These are phyloP conservation scores for Lecanicillium sp. DNA, from an alignment of 2,329 filamentous ascomycete genomes.

Conservation along the genomic window DNA sequence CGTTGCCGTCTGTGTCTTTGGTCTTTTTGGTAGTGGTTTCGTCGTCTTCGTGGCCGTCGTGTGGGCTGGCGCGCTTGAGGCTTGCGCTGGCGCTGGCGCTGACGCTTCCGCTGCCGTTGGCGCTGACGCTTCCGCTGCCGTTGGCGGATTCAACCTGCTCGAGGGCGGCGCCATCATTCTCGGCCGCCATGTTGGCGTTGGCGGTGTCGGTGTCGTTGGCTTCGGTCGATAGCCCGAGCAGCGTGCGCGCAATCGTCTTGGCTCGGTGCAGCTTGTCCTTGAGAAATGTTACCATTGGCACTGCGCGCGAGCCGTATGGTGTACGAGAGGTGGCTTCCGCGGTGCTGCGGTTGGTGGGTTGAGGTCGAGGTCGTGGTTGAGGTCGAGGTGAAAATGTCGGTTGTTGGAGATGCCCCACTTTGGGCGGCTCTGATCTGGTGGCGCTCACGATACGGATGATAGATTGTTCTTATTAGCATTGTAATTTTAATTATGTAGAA, in stretches of 20 bases:
- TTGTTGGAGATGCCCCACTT: not conserved
- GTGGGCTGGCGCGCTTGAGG: conserved; percentile 41
- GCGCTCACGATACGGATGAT: no score
- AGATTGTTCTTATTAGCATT: no score
- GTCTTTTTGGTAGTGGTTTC: not conserved
- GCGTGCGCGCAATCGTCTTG: conserved; percentile 11
- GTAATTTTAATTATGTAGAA: conserved; percentile 8
- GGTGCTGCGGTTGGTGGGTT: not conserved
- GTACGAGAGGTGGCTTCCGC: no score
- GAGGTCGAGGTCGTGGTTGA: not conserved
- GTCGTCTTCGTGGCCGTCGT: conserved; percentile 23
- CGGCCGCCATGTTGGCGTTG: conserved; percentile 2
- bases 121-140: conserved; percentile 17
- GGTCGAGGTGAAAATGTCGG: not conserved
- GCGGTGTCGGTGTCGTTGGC: not conserved
- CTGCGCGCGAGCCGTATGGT: no score
- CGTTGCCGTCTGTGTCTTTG: conserved; percentile 17
- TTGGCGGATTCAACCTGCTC: not conserved
- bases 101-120: conserved; percentile 22
- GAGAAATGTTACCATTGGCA: conserved; percentile 11
- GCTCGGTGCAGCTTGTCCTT: conserved; percentile 12
- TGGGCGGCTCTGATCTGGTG: no score
- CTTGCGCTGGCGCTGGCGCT: conserved; percentile 27
- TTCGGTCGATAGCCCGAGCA: conserved; percentile 8
- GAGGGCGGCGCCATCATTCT: conserved; percentile 2